Base-by-base conservation (phyloP, 495 filamentous ascomycete species). In the Neurospora intermedia region DNA sequence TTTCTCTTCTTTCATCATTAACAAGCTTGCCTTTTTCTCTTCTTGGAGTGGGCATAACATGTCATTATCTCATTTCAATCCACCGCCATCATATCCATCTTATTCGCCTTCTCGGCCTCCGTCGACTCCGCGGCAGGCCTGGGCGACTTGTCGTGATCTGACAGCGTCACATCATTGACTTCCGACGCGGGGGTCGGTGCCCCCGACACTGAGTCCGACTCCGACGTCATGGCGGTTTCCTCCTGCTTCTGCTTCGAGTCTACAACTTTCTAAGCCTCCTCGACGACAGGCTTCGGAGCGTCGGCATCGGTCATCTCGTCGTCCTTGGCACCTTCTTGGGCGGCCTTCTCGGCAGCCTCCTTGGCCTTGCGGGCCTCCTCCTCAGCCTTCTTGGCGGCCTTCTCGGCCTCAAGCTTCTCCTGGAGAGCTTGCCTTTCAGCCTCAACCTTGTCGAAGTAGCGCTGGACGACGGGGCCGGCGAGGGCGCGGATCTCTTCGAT, bases 401-500 rank as follows among this genome's bases (percentile, higher is more conserved):
- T 89, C 72, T 91, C 92, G 78, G 96, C 94, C 77, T 98, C 93
- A 74, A 93, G 87, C 54, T 86, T 89, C 78, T 92, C 90, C 77
- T 88, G 88, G 35, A 91, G 78, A 10, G 90, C 92, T 78, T 94
- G 89, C 48, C 94, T 92, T 83, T 98, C 94, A 73, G 90, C 91
- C 80, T 98, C 94, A 73, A 91, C 84, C 86, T 97, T 97, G 82
- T 99, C 96, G 79, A 93, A 92, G 88, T 97, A 94, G 73, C 94
- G 91, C 85, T 97, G 94, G 69, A 94, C 90, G 82, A 99, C 92
- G 74, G 96, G 96, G 20, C 94, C 95, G 69, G 93, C 91, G 72
- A 96, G 85, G 76, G 93, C 90, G 78, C 93, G 92, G 82, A 99
- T 94, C 81, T 99, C 96, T 73, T 98, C 95, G 82, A 95, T 91